Conservation (phyloP, 176 grass and related monocot species). For the Musa acuminata region DNA sequence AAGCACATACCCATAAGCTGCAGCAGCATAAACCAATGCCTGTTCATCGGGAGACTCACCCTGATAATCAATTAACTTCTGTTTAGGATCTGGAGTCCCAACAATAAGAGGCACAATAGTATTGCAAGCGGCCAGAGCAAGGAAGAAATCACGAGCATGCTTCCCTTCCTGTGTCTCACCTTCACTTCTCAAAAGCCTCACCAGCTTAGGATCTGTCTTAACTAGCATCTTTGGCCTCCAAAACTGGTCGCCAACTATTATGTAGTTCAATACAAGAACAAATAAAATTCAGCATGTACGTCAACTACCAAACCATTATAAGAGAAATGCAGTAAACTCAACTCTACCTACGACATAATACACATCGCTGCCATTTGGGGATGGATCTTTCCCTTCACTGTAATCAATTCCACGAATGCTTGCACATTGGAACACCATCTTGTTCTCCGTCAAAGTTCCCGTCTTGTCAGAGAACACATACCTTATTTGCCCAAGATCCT, state of each 20-base stretch:
- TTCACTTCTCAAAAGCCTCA: conserved; percentile 38
- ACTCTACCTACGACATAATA: conserved; percentile 66
- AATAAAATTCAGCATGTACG: background rate
- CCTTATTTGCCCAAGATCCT: conserved; percentile 85
- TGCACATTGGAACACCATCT: conserved; percentile 72
- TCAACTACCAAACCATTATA: conserved; percentile 18
- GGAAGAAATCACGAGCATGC: conserved; percentile 53
- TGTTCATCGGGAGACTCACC: conserved; percentile 89
- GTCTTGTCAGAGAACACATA: conserved; percentile 92
- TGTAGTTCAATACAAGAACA: conserved; percentile 2
- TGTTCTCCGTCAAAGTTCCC: conserved; percentile 83
- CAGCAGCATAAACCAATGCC: conserved; percentile 77
- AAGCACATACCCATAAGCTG: conserved; percentile 79
- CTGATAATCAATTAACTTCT: conserved; percentile 81
- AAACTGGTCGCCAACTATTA: conserved; percentile 53
- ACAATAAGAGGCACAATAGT: conserved; percentile 69
- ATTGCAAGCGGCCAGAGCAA: conserved; percentile 66
- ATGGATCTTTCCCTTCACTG: conserved; percentile 23
- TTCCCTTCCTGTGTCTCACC: conserved; percentile 33
- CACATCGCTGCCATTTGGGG: conserved; percentile 19
- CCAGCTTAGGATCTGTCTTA: conserved; percentile 49
- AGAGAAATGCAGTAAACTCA: conserved; percentile 18
- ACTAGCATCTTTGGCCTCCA: conserved; percentile 66
- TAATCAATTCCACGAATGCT: conserved; percentile 60
- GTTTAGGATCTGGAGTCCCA: conserved; percentile 43